These are phyloP conservation scores for Daldinia vernicosa DNA, from an alignment of 495 filamentous ascomycete species.

Conservation along the genomic window DNA sequence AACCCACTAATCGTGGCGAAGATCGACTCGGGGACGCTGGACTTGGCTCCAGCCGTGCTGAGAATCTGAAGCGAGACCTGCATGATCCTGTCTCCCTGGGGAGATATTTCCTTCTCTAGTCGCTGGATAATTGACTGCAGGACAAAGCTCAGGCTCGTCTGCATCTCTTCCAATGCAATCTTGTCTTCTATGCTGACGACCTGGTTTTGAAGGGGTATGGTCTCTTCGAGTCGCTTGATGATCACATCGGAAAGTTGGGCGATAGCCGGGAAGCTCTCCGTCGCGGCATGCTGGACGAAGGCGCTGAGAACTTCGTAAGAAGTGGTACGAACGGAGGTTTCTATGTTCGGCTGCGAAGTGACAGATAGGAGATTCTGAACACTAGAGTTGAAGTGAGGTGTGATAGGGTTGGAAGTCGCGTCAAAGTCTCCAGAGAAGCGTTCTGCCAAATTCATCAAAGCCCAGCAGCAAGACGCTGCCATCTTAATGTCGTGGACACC, in stretches of 20 bases:
- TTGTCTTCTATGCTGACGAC: constrained; percentile 96
- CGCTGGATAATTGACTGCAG: constrained; percentile 90
- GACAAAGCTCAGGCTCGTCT: constrained; percentile 91
- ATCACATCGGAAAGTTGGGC: constrained; percentile 83
- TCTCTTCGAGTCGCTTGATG: constrained; percentile 88
- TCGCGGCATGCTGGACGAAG: constrained; percentile 88
- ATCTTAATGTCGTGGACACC: constrained; percentile 95
- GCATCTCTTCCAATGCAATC: constrained; percentile 94
- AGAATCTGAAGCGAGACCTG: constrained; percentile 82
- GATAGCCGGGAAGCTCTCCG: constrained; percentile 81
- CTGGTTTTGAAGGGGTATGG: constrained; percentile 88
- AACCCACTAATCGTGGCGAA: constrained; percentile 90
- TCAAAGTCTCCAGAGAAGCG: constrained; percentile 86
- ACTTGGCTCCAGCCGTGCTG: constrained; percentile 79
- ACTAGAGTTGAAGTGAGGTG: constrained; percentile 91
- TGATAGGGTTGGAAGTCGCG: constrained; percentile 80
- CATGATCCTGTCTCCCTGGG: constrained; percentile 95
- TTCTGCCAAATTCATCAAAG: constrained; percentile 97
- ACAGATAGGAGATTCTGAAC: constrained; percentile 83
- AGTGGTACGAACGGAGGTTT: constrained; percentile 93
- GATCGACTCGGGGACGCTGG: constrained; percentile 90
- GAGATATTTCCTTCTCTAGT: constrained; percentile 88
- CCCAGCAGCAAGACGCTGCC: constrained; percentile 98
- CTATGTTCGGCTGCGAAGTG: constrained; percentile 83
- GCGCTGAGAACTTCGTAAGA: constrained; percentile 98